phyloP scores from a whole-genome alignment of 176 grass and related monocot genomes.

The Lolium multiflorum region DNA sequence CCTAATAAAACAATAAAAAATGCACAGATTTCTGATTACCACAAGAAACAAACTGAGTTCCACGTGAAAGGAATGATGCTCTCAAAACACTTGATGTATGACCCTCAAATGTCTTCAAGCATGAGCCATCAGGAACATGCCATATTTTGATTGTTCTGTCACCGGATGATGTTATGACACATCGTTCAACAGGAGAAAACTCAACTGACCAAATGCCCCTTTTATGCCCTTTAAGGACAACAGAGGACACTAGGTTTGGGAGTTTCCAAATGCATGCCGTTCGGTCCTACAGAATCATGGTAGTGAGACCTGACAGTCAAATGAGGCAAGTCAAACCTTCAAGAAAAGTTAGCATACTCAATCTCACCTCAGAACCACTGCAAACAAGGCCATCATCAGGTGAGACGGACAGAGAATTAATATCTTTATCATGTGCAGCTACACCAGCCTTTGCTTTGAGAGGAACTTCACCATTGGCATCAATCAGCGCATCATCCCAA shows the following conservation, averaged over 20 bases:
- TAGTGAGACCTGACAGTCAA: constrained; percentile 31
- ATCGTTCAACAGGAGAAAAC: constrained; percentile 96
- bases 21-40: constrained; percentile 57
- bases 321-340: constrained; percentile 31
- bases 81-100: constrained; percentile 88
- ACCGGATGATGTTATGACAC: constrained; percentile 89
- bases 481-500: constrained; percentile 57
- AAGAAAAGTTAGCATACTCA: constrained; percentile 32
- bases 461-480: constrained; percentile 54
- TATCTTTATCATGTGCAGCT: constrained; percentile 97
- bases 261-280: constrained; percentile 97
- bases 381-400: constrained; percentile 92
- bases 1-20: neutral
- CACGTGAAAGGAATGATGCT: constrained; percentile 80
- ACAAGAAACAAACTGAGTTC: constrained; percentile 87
- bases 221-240: constrained; percentile 85
- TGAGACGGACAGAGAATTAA: constrained; percentile 86
- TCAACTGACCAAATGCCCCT: constrained; percentile 96
- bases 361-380: constrained; percentile 91
- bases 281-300: constrained; percentile 67
- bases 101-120: constrained; percentile 95
- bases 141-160: constrained; percentile 96
- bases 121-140: constrained; percentile 84
- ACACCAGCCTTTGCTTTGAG: constrained; percentile 88
- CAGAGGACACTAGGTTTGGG: constrained; percentile 71